Evolutionary conservation across 257 asterid genomes (phyloP), one percentile per base, ranked within the genome.

Genomic region (Petunia secreta): DNA sequence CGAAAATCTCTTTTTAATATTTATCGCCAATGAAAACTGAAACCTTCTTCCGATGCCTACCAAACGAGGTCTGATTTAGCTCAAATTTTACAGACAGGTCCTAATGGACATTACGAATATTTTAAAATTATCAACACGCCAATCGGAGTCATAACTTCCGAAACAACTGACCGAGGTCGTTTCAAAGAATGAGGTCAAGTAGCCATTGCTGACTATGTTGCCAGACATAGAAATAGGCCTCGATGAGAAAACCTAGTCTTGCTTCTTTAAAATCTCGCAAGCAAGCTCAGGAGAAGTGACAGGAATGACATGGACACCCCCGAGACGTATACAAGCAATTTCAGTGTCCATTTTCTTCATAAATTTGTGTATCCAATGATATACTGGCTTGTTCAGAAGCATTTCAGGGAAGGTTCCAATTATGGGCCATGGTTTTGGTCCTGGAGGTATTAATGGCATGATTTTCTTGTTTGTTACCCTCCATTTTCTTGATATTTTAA

Each of bases 341-440:
- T 25, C 25, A 25, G 25, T 25, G 25, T 25, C 25, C 25, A 25
- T 25, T 25, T 25, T 25, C 81, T 75, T 48, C 84, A 81, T 75
- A 43, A 75, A 8, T 34, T 75, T 63, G 40, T 63, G 69, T 14
- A 81, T 63, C 84, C 84, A 82, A 34, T 59, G 66, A 5, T 7
- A 63, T 11, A 59, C 63, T 0, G 80, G 79, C 4, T 34, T 71
- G 57, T 75, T 50, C 38, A 3, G 52, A 0, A 81, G 14, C 57
- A 81, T 54, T 54, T 75, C 58, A 1, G 60, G 79, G 59, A 75
- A 50, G 73, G 57, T 5, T 11, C 84, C 84, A 1, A 75, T 7
- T 1, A 81, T 1, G 1, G 81, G 80, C 80, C 76, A 81, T 10
- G 80, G 11, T 63, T 63, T 67, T 13, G 84, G 84, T 10, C 84